Evolutionary conservation across 2,329 filamentous ascomycete genomes (phyloP).

Genomic region (Arachnopeziza araneosa): DNA sequence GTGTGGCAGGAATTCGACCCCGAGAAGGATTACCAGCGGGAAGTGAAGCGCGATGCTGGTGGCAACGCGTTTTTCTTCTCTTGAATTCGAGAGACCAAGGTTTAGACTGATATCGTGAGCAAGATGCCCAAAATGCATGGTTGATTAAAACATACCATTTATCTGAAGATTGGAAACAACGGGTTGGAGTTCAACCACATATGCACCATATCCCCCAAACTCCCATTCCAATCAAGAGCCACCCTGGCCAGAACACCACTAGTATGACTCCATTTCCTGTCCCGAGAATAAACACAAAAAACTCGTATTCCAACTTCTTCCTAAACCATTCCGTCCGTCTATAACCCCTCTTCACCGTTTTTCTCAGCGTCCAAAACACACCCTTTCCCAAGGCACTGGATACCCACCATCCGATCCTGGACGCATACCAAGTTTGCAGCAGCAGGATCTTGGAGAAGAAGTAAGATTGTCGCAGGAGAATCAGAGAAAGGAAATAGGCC

Average conservation of each 20-base stretch:
- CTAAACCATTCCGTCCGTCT: constrained; percentile 18
- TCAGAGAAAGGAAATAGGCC: constrained; percentile 15
- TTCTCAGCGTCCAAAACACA: not conserved
- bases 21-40: constrained; percentile 73
- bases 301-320: constrained; percentile 25
- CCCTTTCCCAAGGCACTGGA: not conserved
- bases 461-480: constrained; percentile 17
- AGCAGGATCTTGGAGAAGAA: constrained; percentile 13
- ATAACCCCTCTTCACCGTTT: constrained; percentile 1
- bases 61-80: constrained; percentile 93
- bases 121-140: not conserved
- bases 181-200: constrained; percentile 11
- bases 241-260: constrained; percentile 30
- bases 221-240: constrained; percentile 23
- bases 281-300: constrained; percentile 26
- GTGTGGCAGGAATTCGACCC: constrained; percentile 94
- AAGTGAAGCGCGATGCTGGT: constrained; percentile 74
- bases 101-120: not conserved
- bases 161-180: not conserved
- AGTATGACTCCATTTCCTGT: constrained; percentile 24
- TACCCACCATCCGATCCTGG: not conserved
- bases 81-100: constrained; percentile 17
- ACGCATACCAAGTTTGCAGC: constrained; percentile 1
- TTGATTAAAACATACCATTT: not conserved
- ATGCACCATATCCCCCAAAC: constrained; percentile 12